Evolutionary conservation across 2,329 filamentous ascomycete species (phyloP).

Genomic region (Juglanconis sp.): DNA sequence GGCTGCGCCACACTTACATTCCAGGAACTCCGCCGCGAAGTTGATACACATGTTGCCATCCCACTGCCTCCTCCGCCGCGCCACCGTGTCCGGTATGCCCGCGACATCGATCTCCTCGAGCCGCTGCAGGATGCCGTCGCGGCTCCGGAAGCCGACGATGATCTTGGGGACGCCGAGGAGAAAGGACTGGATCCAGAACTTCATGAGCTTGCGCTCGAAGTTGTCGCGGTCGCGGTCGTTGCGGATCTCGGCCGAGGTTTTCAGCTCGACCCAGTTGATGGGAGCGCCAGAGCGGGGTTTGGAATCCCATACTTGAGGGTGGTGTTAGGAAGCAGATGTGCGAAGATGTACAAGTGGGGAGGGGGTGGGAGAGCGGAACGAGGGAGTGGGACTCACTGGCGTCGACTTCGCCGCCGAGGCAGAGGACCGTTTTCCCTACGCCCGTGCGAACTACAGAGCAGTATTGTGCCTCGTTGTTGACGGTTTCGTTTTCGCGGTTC

Average conservation of each 20-base stretch:
- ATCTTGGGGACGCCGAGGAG: constrained; percentile 89
- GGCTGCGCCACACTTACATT: constrained; percentile 53
- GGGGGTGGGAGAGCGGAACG: background rate
- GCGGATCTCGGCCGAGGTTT: constrained; percentile 75
- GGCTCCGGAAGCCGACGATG: constrained; percentile 81
- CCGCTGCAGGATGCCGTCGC: constrained; percentile 65
- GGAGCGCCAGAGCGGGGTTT: constrained; percentile 68
- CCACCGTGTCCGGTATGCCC: constrained; percentile 72
- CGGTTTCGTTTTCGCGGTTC: constrained; percentile 63
- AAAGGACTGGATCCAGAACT: constrained; percentile 97
- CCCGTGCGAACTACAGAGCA: constrained; percentile 90
- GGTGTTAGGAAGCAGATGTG: constrained; percentile 1
- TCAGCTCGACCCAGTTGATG: constrained; percentile 91
- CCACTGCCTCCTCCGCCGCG: constrained; percentile 69
- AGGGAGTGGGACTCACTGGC: constrained; percentile 55
- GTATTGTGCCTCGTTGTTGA: constrained; percentile 91
- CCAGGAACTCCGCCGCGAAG: constrained; percentile 74
- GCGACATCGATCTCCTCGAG: constrained; percentile 79
- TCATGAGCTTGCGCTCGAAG: constrained; percentile 87
- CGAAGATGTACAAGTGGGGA: background rate
- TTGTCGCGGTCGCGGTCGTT: constrained; percentile 66
- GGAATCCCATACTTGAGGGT: constrained; percentile 68
- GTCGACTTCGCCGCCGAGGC: constrained; percentile 93
- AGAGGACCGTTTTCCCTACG: constrained; percentile 69
- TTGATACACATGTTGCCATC: constrained; percentile 93